These are phyloP conservation scores for Ogataea ganodermae DNA, from an alignment of 805 yeast genomes.

Conservation along the genomic window DNA sequence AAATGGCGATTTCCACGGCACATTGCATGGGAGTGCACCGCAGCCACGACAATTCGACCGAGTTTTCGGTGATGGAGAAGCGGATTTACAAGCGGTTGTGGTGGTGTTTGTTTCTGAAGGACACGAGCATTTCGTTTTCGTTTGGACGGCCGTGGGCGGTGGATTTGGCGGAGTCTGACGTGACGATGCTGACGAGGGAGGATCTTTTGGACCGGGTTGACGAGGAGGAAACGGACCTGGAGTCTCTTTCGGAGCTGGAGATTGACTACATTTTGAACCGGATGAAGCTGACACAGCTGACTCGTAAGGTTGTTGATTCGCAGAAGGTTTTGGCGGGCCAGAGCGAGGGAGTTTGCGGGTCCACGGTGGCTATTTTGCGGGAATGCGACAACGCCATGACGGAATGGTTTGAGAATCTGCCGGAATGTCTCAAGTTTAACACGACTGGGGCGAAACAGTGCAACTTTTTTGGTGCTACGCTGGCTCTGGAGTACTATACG, in stretches of 20 bases:
- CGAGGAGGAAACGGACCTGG: slow-evolving; percentile 36
- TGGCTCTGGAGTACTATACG: slow-evolving; percentile 71
- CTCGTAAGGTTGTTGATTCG: slow-evolving; percentile 51
- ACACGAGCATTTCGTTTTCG: slow-evolving; percentile 62
- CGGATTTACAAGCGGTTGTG: slow-evolving; percentile 67
- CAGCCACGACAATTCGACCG: slow-evolving; percentile 25
- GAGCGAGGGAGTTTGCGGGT: slow-evolving; percentile 12
- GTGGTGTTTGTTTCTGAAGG: slow-evolving; percentile 77
- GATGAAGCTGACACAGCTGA: slow-evolving; percentile 53
- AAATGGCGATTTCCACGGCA: slow-evolving; percentile 68
- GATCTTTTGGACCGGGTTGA: slow-evolving; percentile 65
- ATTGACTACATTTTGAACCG: slow-evolving; percentile 35
- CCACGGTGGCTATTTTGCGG: slow-evolving; percentile 44
- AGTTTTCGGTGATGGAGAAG: slow-evolving; percentile 20
- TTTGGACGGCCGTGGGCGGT: slow-evolving; percentile 73
- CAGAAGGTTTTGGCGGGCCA: slow-evolving; percentile 6
- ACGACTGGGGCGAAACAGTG: slow-evolving; percentile 36
- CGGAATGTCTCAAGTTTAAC: slow-evolving; percentile 58
- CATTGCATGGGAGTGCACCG: slow-evolving; percentile 79
- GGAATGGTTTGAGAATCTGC: slow-evolving; percentile 68
- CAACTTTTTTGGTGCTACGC: slow-evolving; percentile 52
- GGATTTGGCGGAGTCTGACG: slow-evolving; percentile 72
- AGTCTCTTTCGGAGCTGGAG: slow-evolving; percentile 32
- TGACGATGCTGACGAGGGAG: slow-evolving; percentile 65
- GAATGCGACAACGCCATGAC: slow-evolving; percentile 73